Base-by-base conservation (phyloP, 495 filamentous ascomycete genomes). In the Penicillium parvum region DNA sequence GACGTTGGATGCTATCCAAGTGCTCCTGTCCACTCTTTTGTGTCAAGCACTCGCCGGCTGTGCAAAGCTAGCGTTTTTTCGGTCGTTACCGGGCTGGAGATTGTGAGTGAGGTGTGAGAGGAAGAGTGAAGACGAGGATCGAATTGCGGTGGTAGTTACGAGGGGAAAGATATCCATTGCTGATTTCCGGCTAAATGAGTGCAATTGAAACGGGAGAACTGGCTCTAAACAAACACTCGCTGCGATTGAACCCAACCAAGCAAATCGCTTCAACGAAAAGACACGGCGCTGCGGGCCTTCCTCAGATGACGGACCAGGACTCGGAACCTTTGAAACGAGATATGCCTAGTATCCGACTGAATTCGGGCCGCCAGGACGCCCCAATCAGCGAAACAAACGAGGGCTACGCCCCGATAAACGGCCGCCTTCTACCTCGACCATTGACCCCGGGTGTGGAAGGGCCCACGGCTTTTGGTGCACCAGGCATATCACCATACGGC, bases 271-370 rank as follows among this genome's bases (percentile, higher is more conserved):
- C 19, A 19, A 39, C 23, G 14, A 25, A 30, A 14, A n/a, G 14
- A 10, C 1, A 23, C 10, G 22, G 14, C 11, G 12, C 14, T 25
- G 16, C 10, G 34, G 14, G 12, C 20, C 5, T 37, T 16, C 16
- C 28, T 30, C 32, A 46, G 25, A 60, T 60, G 49, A 51, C 56
- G 32, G 53, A 57, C 34, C 46, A 50, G 28, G 43, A 37, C 28
- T 48, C 46, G 11, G 41, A 52, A 16, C 20, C 37, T 3, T 37
- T 46, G 1, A 40, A 22, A 25, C 39, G 23, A 16, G 47, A 41
- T 15, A 52, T 65, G 52, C 76, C 77, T 45, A 79, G 82, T 43
- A 75, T 83, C 32, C 70, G 74, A 33, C 68, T 84, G 21, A 83
- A 83, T 45, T 81, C 77, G 10, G 78, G 71, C 10, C 68, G 63